A percentile compares a stretch with the other conserved stretches of the same genome.
phyloP scores from a whole-genome alignment of 805 yeast species.

The Huiozyma naganishii region DNA sequence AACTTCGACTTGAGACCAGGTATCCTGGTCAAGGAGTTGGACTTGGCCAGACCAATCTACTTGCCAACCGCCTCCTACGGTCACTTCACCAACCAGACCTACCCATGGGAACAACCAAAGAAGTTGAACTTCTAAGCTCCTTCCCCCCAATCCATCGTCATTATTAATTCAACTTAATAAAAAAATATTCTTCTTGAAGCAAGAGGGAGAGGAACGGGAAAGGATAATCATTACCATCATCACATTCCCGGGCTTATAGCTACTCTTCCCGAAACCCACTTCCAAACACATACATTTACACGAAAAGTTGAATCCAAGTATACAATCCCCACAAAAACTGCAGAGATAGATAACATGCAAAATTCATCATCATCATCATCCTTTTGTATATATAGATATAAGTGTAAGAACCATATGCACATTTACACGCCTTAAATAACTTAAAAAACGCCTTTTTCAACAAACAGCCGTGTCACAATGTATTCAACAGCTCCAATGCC shows the following conservation, averaged over 20 bases:
- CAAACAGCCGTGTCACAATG: neutral
- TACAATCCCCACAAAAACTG: too few relatives aligned
- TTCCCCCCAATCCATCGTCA: neutral
- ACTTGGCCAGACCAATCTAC: constrained; percentile 98
- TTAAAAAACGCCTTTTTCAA: neutral
- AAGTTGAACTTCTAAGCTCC: constrained; percentile 45
- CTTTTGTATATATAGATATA: neutral
- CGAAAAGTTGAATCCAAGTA: neutral
- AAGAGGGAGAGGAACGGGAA: neutral
- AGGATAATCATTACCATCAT: too few relatives aligned
- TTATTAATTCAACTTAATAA: constrained; percentile 6
- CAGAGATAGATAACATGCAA: neutral
- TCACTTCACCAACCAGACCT: constrained; percentile 98
- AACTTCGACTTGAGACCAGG: constrained; percentile 99
- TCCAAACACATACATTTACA: neutral
- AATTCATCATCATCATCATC: neutral
- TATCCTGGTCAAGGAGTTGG: constrained; percentile 91
- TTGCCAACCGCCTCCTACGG: constrained; percentile 98
- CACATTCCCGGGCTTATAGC: too few relatives aligned
- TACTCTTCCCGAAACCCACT: neutral
- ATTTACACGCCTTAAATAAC: neutral
- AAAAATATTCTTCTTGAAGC: constrained; percentile 1
- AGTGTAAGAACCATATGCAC: neutral
- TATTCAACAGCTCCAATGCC: constrained; percentile 37
- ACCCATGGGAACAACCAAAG: constrained; percentile 98